These are phyloP conservation scores for Nelumbo lutea DNA, from an alignment of 164 flowering plant species.

Conservation along the genomic window DNA sequence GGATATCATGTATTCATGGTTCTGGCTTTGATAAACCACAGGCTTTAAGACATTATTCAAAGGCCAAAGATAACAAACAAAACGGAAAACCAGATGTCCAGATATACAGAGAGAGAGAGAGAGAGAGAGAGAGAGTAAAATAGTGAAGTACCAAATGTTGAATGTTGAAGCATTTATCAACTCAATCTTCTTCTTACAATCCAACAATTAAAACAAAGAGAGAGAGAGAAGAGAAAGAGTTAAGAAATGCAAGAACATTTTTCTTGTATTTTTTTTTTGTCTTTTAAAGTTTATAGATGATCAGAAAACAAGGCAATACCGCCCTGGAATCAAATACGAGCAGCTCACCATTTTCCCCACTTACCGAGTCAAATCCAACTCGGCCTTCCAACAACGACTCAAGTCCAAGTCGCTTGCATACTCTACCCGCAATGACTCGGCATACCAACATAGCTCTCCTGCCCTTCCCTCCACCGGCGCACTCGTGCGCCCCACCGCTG, in stretches of 20 bases:
- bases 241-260: slow-evolving; percentile 20
- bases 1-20: no score
- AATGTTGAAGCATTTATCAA: slow-evolving; percentile 20
- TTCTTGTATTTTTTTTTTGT: background rate
- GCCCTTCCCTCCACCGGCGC: slow-evolving; percentile 73
- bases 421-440: slow-evolving; percentile 92
- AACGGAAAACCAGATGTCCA: no score
- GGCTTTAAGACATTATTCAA: no score
- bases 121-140: background rate
- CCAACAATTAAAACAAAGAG: slow-evolving; percentile 1
- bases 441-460: slow-evolving; percentile 89
- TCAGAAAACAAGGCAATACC: slow-evolving; percentile 88
- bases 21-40: no score
- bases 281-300: slow-evolving; percentile 67
- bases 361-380: slow-evolving; percentile 75
- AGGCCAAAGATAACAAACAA: no score
- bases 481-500: slow-evolving; percentile 79
- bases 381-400: slow-evolving; percentile 44
- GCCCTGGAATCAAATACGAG: slow-evolving; percentile 87
- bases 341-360: slow-evolving; percentile 69
- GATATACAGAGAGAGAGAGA: no score
- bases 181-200: slow-evolving; percentile 18
- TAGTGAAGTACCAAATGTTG: background rate
- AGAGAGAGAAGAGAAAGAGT: slow-evolving; percentile 14
- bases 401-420: slow-evolving; percentile 37